Conservation (phyloP, 495 filamentous ascomycete genomes). For the Platismatia glauca region DNA sequence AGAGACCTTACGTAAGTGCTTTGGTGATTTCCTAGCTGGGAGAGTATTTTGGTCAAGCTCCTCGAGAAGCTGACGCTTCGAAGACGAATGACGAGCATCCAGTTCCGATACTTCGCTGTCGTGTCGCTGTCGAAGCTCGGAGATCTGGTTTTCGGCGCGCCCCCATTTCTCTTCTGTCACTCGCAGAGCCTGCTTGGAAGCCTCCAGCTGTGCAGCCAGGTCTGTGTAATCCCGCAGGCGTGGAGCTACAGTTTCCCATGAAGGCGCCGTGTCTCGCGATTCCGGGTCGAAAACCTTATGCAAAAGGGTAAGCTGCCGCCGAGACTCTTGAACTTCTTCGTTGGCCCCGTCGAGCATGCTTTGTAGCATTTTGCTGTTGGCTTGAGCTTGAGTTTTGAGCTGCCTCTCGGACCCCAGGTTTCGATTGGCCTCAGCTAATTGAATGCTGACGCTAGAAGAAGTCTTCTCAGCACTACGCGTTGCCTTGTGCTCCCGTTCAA, state of each 20-base stretch:
- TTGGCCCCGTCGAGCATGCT: slow-evolving; percentile 65
- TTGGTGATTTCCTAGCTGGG: slow-evolving; percentile 66
- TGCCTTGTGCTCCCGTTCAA: slow-evolving; percentile 81
- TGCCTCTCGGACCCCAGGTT: slow-evolving; percentile 87
- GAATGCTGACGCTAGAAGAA: slow-evolving; percentile 70
- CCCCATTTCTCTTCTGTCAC: slow-evolving; percentile 74
- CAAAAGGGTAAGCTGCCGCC: slow-evolving; percentile 67
- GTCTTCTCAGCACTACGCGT: slow-evolving; percentile 86
- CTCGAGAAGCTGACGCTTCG: slow-evolving; percentile 65
- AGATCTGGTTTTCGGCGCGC: slow-evolving; percentile 75
- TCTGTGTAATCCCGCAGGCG: slow-evolving; percentile 61
- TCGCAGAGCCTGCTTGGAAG: slow-evolving; percentile 75
- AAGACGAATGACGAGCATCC: slow-evolving; percentile 59
- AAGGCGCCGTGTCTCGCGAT: slow-evolving; percentile 45
- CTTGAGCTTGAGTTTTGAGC: slow-evolving; percentile 73
- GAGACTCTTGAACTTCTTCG: slow-evolving; percentile 69
- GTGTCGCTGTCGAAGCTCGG: slow-evolving; percentile 64
- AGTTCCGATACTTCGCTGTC: slow-evolving; percentile 67
- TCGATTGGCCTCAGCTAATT: slow-evolving; percentile 81
- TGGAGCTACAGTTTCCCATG: slow-evolving; percentile 54
- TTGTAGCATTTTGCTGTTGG: slow-evolving; percentile 75
- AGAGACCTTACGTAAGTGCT: slow-evolving; percentile 62
- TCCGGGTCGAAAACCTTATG: slow-evolving; percentile 84
- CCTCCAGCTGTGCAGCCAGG: slow-evolving; percentile 79
- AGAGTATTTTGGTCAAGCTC: slow-evolving; percentile 78